Percentiles rank a stretch among this genome's conserved stretches.
Evolutionary conservation across 768 basidiomycete genomes (phyloP).

Genomic region (Mycena alexandri): DNA sequence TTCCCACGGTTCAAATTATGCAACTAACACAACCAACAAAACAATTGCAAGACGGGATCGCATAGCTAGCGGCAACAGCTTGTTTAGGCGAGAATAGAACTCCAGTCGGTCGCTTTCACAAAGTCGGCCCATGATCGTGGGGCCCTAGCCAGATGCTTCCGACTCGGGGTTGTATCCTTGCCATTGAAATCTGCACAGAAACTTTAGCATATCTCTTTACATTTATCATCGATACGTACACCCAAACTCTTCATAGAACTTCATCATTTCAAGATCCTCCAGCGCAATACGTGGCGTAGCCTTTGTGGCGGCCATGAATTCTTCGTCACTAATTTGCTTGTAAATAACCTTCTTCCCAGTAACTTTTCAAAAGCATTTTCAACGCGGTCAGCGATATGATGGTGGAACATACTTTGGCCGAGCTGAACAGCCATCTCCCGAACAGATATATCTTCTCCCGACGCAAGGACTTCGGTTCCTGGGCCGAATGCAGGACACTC

Average conservation of each 20-base stretch:
- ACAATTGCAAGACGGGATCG: no score
- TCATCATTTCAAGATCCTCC: conserved; percentile 12
- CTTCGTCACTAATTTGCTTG: conserved; percentile 16
- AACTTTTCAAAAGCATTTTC: not conserved
- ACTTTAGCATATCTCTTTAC: not conserved
- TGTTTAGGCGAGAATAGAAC: conserved; percentile 7
- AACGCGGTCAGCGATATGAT: no score
- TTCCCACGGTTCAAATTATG: no score
- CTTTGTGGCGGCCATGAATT: conserved; percentile 14
- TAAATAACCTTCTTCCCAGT: conserved; percentile 24
- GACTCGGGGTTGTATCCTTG: conserved; percentile 11
- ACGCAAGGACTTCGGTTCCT: not conserved
- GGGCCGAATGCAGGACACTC: not conserved
- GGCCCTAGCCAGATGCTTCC: conserved; percentile 3
- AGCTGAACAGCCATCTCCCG: conserved; percentile 6
- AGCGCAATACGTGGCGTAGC: not conserved
- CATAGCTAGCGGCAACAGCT: no score
- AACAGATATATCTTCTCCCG: not conserved
- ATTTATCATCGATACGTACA: conserved; percentile 1
- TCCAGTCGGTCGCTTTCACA: conserved; percentile 23
- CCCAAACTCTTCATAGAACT: conserved; percentile 22
- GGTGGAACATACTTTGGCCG: not conserved
- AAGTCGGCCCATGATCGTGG: conserved; percentile 27
- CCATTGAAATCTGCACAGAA: not conserved
- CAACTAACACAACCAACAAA: no score